These are phyloP conservation scores for Tulasnella sp. DNA, from an alignment of 768 basidiomycete species.

Conservation along the genomic window DNA sequence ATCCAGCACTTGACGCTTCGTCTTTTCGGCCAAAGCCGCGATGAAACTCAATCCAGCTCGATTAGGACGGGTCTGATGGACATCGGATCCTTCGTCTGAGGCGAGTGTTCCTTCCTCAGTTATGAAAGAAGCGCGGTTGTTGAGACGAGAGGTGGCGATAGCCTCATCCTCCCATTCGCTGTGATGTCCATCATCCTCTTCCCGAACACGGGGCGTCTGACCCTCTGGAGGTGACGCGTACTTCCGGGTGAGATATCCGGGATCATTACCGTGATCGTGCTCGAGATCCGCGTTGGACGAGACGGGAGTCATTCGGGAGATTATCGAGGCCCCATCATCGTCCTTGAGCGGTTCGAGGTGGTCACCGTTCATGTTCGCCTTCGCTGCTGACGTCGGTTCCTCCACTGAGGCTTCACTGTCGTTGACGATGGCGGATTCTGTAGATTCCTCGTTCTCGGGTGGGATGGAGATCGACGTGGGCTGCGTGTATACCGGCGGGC, in stretches of 20 bases:
- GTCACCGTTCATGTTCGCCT: background rate
- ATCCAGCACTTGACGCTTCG: background rate
- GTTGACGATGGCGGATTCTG: background rate
- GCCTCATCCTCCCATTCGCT: background rate
- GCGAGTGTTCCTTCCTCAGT: conserved; percentile 8
- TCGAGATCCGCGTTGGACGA: background rate
- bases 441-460: no score
- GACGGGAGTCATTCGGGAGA: conserved; percentile 1
- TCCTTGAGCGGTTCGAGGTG: background rate
- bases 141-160: background rate
- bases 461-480: no score
- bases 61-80: background rate
- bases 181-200: background rate
- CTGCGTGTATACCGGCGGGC: no score
- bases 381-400: background rate
- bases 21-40: background rate
- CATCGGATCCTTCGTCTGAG: background rate
- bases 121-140: background rate
- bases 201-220: no score
- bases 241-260: no score
- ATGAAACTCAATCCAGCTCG: background rate
- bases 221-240: no score
- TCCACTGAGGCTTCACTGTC: conserved; percentile 2
- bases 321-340: background rate
- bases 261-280: no score